Evolutionary conservation across 306 rosid species (phyloP).

Genomic region (Mucuna pruriens): DNA sequence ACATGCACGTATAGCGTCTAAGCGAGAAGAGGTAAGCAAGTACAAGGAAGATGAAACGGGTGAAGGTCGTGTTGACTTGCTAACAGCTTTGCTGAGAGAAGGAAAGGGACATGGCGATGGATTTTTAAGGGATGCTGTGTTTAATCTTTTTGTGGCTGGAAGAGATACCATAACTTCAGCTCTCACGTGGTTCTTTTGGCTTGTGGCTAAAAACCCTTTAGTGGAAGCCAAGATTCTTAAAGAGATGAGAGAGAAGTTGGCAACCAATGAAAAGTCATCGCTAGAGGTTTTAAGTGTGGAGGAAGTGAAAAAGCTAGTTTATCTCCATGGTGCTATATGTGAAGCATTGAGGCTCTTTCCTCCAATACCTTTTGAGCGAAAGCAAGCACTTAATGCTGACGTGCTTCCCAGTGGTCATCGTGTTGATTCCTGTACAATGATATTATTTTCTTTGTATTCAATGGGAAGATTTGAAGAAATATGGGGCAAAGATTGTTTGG

Average conservation of each 20-base stretch:
- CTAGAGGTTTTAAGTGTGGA: neutral
- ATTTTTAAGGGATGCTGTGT: constrained; percentile 55
- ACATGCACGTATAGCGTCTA: constrained; percentile 34
- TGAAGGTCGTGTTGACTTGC: neutral
- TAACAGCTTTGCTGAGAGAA: constrained; percentile 28
- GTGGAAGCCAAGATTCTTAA: constrained; percentile 52
- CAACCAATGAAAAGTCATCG: neutral
- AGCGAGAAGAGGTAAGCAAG: constrained; percentile 23
- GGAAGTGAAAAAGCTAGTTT: constrained; percentile 48
- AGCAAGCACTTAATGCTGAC: constrained; percentile 38
- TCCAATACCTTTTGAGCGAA: constrained; percentile 49
- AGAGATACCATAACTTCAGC: constrained; percentile 54
- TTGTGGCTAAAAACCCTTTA: constrained; percentile 51
- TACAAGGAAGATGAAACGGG: neutral
- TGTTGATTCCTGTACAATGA: neutral
- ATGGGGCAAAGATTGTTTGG: constrained; percentile 63
- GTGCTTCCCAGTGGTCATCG: constrained; percentile 61
- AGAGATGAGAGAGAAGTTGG: constrained; percentile 40
- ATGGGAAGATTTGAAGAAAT: constrained; percentile 59
- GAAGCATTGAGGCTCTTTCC: constrained; percentile 66
- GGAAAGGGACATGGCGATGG: constrained; percentile 1
- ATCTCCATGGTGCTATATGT: constrained; percentile 60
- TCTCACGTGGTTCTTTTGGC: constrained; percentile 60
- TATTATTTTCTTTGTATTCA: constrained; percentile 46
- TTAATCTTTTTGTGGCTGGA: constrained; percentile 50